A percentile compares a stretch with the other conserved stretches of the same genome.
Evolutionary conservation across 768 basidiomycete genomes (phyloP).

Genomic region (Suillus bovinus): DNA sequence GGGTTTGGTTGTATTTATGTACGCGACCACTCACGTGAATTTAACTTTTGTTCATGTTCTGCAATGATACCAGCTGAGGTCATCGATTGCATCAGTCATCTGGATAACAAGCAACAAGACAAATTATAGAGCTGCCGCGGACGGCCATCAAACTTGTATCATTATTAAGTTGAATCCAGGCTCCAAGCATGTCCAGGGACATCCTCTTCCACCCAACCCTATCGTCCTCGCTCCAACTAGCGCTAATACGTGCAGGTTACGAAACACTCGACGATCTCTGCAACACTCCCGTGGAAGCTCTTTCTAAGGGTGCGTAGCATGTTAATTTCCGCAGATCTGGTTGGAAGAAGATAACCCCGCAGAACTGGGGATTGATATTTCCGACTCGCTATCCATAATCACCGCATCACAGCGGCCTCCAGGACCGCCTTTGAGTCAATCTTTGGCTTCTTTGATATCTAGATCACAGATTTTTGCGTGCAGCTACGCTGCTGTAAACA

Average conservation of each 20-base stretch:
- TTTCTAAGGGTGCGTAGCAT: constrained; percentile 49
- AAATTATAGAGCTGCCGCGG: background rate
- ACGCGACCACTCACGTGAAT: constrained; percentile 21
- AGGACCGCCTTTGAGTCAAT: constrained; percentile 47
- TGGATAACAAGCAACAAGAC: background rate
- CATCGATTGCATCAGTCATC: background rate
- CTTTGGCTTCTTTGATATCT: constrained; percentile 48
- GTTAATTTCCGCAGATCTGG: background rate
- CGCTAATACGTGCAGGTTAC: constrained; percentile 55
- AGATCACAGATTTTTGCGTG: constrained; percentile 19
- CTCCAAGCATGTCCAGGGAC: constrained; percentile 40
- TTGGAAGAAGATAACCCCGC: constrained; percentile 6
- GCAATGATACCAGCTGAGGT: background rate
- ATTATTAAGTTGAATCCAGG: background rate
- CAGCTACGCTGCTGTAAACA: constrained; percentile 51
- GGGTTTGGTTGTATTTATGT: constrained; percentile 24
- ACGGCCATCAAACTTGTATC: background rate
- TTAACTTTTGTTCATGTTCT: background rate
- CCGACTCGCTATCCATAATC: constrained; percentile 48
- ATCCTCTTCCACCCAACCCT: constrained; percentile 47
- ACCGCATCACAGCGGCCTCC: constrained; percentile 38
- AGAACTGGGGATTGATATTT: constrained; percentile 54
- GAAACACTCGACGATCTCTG: constrained; percentile 55
- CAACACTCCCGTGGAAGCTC: constrained; percentile 40
- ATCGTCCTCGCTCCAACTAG: constrained; percentile 44